These are phyloP conservation scores for Lomentospora prolificans DNA, from an alignment of 2,329 filamentous ascomycete species.

Conservation along the genomic window DNA sequence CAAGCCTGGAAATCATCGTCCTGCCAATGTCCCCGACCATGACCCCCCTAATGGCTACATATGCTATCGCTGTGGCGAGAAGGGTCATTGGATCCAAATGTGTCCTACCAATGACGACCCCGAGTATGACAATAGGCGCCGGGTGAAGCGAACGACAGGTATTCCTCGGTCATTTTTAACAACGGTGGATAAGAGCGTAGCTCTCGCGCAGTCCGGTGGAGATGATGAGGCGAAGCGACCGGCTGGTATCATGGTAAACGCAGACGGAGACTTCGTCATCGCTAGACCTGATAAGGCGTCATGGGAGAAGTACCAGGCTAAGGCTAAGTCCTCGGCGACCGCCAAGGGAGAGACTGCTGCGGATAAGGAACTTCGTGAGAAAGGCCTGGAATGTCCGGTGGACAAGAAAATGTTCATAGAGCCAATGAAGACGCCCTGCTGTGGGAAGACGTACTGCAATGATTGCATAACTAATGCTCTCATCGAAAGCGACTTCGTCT, in stretches of 20 bases:
- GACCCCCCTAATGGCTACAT: conserved; percentile 90
- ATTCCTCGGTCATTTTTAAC: conserved; percentile 94
- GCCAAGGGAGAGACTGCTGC: conserved; percentile 67
- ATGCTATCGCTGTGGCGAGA: conserved; percentile 91
- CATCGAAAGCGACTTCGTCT: conserved; percentile 96
- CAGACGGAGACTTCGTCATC: conserved; percentile 94
- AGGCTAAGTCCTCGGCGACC: conserved; percentile 76
- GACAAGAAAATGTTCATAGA: conserved; percentile 98
- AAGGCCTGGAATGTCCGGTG: conserved; percentile 84
- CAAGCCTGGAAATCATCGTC: conserved; percentile 50
- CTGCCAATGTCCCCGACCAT: conserved; percentile 75
- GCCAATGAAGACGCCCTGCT: conserved; percentile 98
- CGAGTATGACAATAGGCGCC: conserved; percentile 84
- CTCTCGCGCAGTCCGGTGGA: conserved; percentile 62
- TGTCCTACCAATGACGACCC: conserved; percentile 98
- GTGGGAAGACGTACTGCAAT: conserved; percentile 96
- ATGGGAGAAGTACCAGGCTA: conserved; percentile 96
- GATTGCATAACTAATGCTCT: conserved; percentile 99
- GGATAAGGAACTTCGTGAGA: conserved; percentile 80
- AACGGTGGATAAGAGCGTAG: conserved; percentile 83
- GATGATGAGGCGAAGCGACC: conserved; percentile 73
- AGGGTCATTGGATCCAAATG: conserved; percentile 98
- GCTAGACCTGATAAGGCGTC: conserved; percentile 90
- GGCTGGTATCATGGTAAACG: conserved; percentile 92
- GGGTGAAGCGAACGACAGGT: conserved; percentile 92